phyloP scores from a whole-genome alignment of 306 rosid species.

The Parietaria judaica region DNA sequence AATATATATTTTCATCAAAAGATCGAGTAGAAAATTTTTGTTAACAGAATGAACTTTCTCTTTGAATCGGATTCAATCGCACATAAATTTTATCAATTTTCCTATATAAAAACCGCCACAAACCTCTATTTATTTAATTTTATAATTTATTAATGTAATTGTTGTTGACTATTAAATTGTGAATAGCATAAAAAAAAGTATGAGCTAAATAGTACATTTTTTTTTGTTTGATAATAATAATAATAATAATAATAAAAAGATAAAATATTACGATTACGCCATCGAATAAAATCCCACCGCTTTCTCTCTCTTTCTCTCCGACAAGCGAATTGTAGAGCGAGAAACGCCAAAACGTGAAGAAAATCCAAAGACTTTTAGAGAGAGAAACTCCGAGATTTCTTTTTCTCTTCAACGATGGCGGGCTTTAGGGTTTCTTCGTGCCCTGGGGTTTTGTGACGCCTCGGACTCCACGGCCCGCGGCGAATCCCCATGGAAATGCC shows the following conservation, averaged over 20 bases:
- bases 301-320: constrained; percentile 32
- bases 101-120: too few relatives aligned
- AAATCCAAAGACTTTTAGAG: constrained; percentile 1
- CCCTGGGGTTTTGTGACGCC: constrained; percentile 27
- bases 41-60: too few relatives aligned
- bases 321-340: constrained; percentile 38
- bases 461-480: constrained; percentile 3
- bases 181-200: too few relatives aligned
- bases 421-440: constrained; percentile 35
- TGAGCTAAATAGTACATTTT: too few relatives aligned
- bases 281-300: constrained; percentile 21
- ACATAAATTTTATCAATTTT: too few relatives aligned
- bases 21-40: too few relatives aligned
- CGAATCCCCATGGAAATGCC: constrained; percentile 70
- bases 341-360: constrained; percentile 13
- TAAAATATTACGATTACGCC: constrained; percentile 37
- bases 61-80: too few relatives aligned
- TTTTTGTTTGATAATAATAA: not conserved
- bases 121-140: too few relatives aligned
- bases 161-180: too few relatives aligned
- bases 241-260: not conserved
- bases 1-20: too few relatives aligned
- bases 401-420: constrained; percentile 40
- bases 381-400: constrained; percentile 1
- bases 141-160: too few relatives aligned